Percentiles rank a stretch among this genome's conserved stretches.
These are phyloP conservation scores for Rhizopogon sp. DNA, from an alignment of 768 basidiomycete species.

Conservation along the genomic window DNA sequence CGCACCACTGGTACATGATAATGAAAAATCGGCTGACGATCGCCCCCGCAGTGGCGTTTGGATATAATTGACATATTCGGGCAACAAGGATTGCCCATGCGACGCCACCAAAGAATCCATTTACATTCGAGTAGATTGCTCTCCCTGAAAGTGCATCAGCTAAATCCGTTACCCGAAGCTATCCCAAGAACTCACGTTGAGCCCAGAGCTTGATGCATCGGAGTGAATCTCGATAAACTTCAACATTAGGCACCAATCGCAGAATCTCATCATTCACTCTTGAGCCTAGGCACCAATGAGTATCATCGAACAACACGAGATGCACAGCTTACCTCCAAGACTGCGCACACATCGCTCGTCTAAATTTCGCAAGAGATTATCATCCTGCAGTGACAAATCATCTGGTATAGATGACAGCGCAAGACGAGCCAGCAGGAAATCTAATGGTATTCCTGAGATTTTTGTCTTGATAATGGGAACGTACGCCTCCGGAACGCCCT, in stretches of 20 bases:
- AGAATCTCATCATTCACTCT: conserved; percentile 95
- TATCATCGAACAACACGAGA: conserved; percentile 2
- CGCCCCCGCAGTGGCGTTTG: conserved; percentile 88
- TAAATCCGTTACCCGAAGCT: not conserved
- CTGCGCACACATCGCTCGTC: conserved; percentile 95
- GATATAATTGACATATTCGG: conserved; percentile 97
- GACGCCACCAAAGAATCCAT: conserved; percentile 96
- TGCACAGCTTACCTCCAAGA: conserved; percentile 62
- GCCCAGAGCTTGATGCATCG: conserved; percentile 99
- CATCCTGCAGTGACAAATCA: conserved; percentile 84
- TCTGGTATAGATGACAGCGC: conserved; percentile 88
- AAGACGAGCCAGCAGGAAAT: conserved; percentile 90
- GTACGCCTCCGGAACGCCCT: conserved; percentile 97
- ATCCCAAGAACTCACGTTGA: conserved; percentile 48
- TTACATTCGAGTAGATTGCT: conserved; percentile 97
- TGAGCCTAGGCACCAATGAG: conserved; percentile 53
- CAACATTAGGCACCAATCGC: conserved; percentile 89
- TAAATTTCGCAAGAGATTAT: conserved; percentile 85
- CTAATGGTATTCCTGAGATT: conserved; percentile 88
- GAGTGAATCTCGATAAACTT: conserved; percentile 90
- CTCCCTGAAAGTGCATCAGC: conserved; percentile 48
- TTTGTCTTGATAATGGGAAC: conserved; percentile 94
- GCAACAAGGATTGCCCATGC: conserved; percentile 99
- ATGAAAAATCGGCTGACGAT: conserved; percentile 98
- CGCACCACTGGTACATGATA: conserved; percentile 95